Conservation (phyloP, 345 rosid species). For the Sonneratia alba region DNA sequence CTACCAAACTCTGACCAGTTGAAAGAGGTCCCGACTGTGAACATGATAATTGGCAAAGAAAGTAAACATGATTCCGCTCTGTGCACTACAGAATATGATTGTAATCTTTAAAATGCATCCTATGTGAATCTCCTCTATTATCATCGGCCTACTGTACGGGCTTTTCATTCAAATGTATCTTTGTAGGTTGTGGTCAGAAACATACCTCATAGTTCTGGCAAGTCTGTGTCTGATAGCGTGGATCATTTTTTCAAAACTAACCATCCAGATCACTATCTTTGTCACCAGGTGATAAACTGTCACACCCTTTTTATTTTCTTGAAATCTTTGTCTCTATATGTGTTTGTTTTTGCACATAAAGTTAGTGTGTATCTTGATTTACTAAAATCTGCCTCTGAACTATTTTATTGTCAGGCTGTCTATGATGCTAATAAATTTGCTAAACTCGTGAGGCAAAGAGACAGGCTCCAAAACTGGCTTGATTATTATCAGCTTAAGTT, state of each 20-base stretch:
- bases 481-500: slow-evolving; percentile 74
- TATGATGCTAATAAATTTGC: slow-evolving; percentile 76
- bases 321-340: background rate
- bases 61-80: background rate
- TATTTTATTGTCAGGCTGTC: slow-evolving; percentile 46
- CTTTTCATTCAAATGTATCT: background rate
- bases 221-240: slow-evolving; percentile 43
- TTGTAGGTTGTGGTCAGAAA: slow-evolving; percentile 86
- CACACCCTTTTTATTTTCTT: background rate
- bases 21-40: background rate
- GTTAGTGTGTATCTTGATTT: background rate
- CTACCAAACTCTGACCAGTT: background rate
- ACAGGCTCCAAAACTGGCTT: slow-evolving; percentile 74
- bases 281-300: slow-evolving; percentile 56
- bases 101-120: background rate
- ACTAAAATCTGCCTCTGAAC: background rate
- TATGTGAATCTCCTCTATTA: background rate
- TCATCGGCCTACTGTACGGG: background rate
- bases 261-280: slow-evolving; percentile 82
- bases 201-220: slow-evolving; percentile 56
- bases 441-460: slow-evolving; percentile 57
- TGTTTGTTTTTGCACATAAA: background rate
- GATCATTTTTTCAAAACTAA: slow-evolving; percentile 75
- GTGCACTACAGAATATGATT: background rate
- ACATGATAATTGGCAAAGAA: background rate